Base-by-base conservation (phyloP, 805 yeast genomes). In the Saccharomyces kudriavzevii region DNA sequence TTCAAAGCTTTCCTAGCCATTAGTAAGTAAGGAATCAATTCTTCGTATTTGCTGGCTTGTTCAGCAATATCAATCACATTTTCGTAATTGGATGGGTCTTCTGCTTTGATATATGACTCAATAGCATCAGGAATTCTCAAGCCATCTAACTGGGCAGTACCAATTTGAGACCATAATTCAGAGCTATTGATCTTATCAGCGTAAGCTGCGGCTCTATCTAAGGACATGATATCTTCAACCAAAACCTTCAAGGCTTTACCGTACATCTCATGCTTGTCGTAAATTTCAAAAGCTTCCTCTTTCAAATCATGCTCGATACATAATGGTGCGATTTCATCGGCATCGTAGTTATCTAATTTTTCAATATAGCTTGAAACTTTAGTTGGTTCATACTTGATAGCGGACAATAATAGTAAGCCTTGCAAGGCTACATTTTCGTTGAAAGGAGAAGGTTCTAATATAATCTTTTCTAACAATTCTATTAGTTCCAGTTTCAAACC, bases 401-500 rank as follows among this genome's bases (percentile, higher is more conserved):
- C 97, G 59, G 99, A 94, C 68, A 94, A 80, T 60, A 94, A 80
- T 68, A 94, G 76, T 70, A 94, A 77, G 50, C 97, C 97, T 77
- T 94, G 99, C 69, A 94, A 78, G 26, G 96, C 91, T 61, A 95
- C 87, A 70, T 94, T 94, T 62, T 92, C 98, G 63, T 83, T 89
- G 77, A 94, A 94, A 61, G 97, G 95, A 63, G 98, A 91, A 52
- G 98, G 97, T 74, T 94, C 99, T 63, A 94, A 77, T 59, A 95
- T 90, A 67, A 94, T 92, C 77, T 94, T 94, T 73, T 94, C 99
- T 64, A 94, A 78, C 60, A 94, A 80, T 75, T 92, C 98, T 69
- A 94, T 89, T 70, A 94, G 81, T 74, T 94, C 99, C 58, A 82
- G 80, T 49, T 97, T 96, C 68, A 94, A 78, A 58, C 91, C 96